These are phyloP conservation scores for Mariannaea elegans DNA, from an alignment of 2,329 filamentous ascomycete species.

Conservation along the genomic window DNA sequence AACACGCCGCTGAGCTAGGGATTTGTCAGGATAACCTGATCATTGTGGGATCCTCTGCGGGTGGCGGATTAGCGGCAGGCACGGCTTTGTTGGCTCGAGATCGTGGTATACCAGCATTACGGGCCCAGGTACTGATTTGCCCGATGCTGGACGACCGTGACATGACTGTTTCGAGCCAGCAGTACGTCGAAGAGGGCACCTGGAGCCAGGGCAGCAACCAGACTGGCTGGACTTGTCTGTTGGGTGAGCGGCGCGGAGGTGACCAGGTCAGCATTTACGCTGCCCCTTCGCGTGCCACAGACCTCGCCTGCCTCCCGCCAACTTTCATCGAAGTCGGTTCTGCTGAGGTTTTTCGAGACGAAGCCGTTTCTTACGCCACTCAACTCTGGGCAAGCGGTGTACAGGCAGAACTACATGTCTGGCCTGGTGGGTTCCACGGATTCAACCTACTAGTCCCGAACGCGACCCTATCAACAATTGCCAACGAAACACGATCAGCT, in stretches of 20 bases:
- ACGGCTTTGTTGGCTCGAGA: constrained; percentile 31
- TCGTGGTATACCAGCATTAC: constrained; percentile 17
- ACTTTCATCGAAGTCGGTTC: constrained; percentile 34
- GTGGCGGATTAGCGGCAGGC: constrained; percentile 35
- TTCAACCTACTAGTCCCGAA: too few species aligned
- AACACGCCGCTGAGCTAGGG: constrained; percentile 21
- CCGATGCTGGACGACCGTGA: constrained; percentile 36
- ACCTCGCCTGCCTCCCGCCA: constrained; percentile 26
- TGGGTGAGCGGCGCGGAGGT: constrained; percentile 24
- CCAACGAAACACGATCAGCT: too few species aligned
- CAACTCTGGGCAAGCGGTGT: constrained; percentile 32
- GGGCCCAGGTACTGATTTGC: constrained; percentile 34
- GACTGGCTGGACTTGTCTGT: constrained; percentile 24
- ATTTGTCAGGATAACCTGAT: constrained; percentile 29
- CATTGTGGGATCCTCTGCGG: constrained; percentile 29
- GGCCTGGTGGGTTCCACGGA: constrained; percentile 31
- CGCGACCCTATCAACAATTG: too few species aligned
- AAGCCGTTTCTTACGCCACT: constrained; percentile 27
- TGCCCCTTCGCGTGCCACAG: constrained; percentile 27
- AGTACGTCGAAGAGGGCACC: constrained; percentile 33
- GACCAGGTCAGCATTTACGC: constrained; percentile 25
- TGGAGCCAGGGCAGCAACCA: constrained; percentile 26
- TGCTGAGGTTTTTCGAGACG: constrained; percentile 34
- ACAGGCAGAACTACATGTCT: constrained; percentile 32
- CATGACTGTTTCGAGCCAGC: constrained; percentile 25